Evolutionary conservation across 306 rosid species (phyloP).

Genomic region (Biancaea sappan): DNA sequence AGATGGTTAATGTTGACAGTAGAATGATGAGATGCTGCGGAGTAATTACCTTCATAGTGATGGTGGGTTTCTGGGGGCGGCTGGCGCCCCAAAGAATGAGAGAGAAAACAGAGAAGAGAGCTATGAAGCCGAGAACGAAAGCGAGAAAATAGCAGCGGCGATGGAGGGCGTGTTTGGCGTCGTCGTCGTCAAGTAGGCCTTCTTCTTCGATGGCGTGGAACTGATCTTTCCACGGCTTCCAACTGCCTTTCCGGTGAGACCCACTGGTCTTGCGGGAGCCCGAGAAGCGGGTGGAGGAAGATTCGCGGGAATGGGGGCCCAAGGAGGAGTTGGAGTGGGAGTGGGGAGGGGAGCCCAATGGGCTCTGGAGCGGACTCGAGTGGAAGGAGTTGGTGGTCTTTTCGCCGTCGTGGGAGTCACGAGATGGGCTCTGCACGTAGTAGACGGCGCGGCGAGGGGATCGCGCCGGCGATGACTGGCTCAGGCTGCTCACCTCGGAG

Average conservation of each 20-base stretch:
- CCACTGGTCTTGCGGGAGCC: conserved; percentile 53
- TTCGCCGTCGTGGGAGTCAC: conserved; percentile 87
- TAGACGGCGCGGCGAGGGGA: conserved; percentile 71
- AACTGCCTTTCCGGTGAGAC: conserved; percentile 41
- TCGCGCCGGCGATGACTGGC: conserved; percentile 73
- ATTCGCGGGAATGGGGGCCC: conserved; percentile 85
- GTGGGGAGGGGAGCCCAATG: conserved; percentile 90
- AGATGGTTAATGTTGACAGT: too few species aligned
- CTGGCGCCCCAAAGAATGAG: conserved; percentile 89
- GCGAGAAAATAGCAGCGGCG: conserved; percentile 71
- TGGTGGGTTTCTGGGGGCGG: conserved; percentile 70
- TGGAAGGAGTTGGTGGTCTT: conserved; percentile 86
- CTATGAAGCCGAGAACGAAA: conserved; percentile 50
- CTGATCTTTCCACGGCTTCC: conserved; percentile 74
- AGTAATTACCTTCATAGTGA: conserved; percentile 63
- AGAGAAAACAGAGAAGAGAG: conserved; percentile 67
- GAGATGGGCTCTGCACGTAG: conserved; percentile 85
- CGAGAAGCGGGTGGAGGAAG: conserved; percentile 87
- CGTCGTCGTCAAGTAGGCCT: conserved; percentile 60
- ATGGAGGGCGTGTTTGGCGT: conserved; percentile 30
- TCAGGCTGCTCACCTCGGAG: conserved; percentile 86
- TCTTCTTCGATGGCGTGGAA: conserved; percentile 81
- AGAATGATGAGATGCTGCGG: background rate
- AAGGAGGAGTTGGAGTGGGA: conserved; percentile 90
- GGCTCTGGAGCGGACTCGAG: conserved; percentile 81